Evolutionary conservation across 2,329 filamentous ascomycete genomes (phyloP).

Genomic region (Aspergillus transmontanensis): DNA sequence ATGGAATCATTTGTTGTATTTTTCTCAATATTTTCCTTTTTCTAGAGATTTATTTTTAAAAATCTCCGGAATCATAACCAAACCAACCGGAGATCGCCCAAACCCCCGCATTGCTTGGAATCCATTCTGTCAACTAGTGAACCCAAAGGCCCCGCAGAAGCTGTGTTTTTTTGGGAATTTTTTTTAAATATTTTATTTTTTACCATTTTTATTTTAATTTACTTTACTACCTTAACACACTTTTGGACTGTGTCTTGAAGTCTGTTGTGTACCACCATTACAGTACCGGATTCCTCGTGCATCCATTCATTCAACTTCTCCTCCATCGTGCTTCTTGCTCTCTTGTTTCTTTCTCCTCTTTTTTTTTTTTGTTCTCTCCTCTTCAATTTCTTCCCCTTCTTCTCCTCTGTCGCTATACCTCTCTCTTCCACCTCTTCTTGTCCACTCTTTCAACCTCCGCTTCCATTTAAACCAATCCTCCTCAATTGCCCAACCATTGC

Average conservation of each 20-base stretch:
- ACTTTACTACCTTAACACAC: neutral
- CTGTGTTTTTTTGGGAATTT: neutral
- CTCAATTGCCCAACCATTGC: conserved; percentile 6
- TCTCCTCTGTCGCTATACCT: neutral
- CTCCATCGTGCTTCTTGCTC: conserved; percentile 16
- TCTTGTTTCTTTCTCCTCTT: conserved; percentile 14
- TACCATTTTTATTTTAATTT: neutral
- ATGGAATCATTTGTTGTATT: neutral
- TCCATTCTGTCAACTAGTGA: conserved; percentile 18
- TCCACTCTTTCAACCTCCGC: neutral
- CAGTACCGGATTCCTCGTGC: conserved; percentile 13
- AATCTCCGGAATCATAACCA: neutral
- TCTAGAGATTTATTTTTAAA: neutral
- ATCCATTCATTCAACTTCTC: conserved; percentile 28
- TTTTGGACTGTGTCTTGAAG: neutral
- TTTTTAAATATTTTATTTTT: neutral
- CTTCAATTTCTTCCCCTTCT: conserved; percentile 12
- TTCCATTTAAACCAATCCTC: neutral
- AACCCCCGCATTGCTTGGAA: conserved; percentile 23
- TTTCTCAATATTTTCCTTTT: neutral
- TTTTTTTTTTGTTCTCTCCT: conserved; percentile 13
- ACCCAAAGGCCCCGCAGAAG: conserved; percentile 15
- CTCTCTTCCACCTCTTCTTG: neutral
- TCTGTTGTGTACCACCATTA: conserved; percentile 1
- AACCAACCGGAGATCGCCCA: conserved; percentile 17